Evolutionary conservation across 257 asterid species (phyloP), one percentile per base, ranked within the genome.

Genomic region (Capsicum rhomboideum): DNA sequence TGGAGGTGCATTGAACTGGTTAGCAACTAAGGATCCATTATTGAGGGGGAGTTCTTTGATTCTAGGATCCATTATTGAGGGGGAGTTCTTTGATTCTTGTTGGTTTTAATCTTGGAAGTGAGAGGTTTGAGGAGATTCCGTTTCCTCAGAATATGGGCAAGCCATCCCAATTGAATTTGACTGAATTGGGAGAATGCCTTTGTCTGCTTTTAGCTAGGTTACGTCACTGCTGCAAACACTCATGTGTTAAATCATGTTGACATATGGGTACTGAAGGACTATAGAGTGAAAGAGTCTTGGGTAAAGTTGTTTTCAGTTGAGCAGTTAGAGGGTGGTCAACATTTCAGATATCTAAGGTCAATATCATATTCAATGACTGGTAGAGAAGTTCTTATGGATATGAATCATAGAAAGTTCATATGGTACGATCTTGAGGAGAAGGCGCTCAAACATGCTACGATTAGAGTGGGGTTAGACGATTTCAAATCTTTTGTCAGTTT

Each of bases 251-350:
- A 16, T 29, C 40, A 46, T 72, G 86, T 82, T 21, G 92, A 84
- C 12, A 82, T 94, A 28, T 94, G 97, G 34, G 1, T 93, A 83
- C 92, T 93, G 96, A 89, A 90, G 82, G 91, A 92, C 50, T 92
- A 91, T 44, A 89, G 91, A 1, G 88, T 88, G 82, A 85, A 87
- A 40, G 93, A 87, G 82, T 93, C 95, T 13, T 94, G 98, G 98
- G 84, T 83, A 7, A 92, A 84, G 34, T 31, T 31, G 80, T 82
- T 93, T 50, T 74, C 90, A 4, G 83, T 93, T 85, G 79, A 86
- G 34, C 89, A 90, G 0, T 93, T 93, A 0, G 67, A 54, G 7
- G n/a, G 66, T 52, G 81, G 29, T 46, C n/a, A 85, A 21, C 82
- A 66, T 34, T 42, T 77, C 64, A 2, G 16, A 7, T 12, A 12